Conservation (phyloP, 345 rosid genomes). For the Stellera chamaejasme region DNA sequence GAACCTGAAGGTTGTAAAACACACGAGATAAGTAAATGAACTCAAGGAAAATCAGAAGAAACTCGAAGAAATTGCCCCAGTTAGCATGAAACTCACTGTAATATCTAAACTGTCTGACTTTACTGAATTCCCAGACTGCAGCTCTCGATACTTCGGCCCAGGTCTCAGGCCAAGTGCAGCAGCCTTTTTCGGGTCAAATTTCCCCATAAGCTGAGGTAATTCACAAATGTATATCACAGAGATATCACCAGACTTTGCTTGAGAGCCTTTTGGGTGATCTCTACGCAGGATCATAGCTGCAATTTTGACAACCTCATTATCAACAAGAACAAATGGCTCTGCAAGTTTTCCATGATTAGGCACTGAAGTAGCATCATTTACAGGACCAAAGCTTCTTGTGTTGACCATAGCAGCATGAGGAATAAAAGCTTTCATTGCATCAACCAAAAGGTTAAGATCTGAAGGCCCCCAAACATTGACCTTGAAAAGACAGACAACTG, state of each 20-base stretch:
- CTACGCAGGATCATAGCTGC: slow-evolving; percentile 48
- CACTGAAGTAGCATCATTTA: slow-evolving; percentile 28
- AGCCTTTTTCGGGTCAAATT: slow-evolving; percentile 71
- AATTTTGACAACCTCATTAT: slow-evolving; percentile 81
- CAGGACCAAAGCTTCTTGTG: slow-evolving; percentile 66
- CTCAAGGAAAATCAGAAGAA: too few species aligned
- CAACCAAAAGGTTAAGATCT: slow-evolving; percentile 77
- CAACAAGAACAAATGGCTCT: slow-evolving; percentile 54
- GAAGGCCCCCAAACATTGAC: slow-evolving; percentile 97
- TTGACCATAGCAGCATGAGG: slow-evolving; percentile 98
- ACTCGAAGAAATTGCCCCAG: background rate
- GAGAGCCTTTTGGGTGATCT: slow-evolving; percentile 23
- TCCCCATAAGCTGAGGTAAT: slow-evolving; percentile 78
- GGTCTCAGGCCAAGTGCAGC: slow-evolving; percentile 69
- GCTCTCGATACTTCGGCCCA: slow-evolving; percentile 73
- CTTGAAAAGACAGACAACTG: slow-evolving; percentile 27
- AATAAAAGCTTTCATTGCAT: slow-evolving; percentile 91
- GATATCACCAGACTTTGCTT: slow-evolving; percentile 50
- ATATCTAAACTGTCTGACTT: slow-evolving; percentile 57
- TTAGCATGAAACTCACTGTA: slow-evolving; percentile 42
- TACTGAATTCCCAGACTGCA: slow-evolving; percentile 82
- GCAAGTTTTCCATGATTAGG: slow-evolving; percentile 26
- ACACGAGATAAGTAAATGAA: too few species aligned
- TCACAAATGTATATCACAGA: slow-evolving; percentile 89
- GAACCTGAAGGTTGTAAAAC: slow-evolving; percentile 41